Conservation (phyloP, 352 stramenopile species). For the Phytophthora foliorum region DNA sequence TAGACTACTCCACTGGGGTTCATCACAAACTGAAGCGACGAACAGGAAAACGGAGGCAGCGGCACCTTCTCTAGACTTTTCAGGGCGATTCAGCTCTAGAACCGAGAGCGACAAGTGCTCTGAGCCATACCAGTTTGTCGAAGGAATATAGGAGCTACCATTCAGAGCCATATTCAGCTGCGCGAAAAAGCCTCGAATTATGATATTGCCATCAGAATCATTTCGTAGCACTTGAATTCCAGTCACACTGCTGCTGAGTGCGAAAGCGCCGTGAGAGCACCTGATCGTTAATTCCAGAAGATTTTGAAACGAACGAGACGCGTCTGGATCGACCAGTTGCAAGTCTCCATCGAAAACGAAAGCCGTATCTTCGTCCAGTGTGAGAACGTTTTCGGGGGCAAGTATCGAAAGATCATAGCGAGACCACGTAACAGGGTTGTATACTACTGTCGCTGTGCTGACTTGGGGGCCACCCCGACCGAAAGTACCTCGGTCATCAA, state of each 20-base stretch:
- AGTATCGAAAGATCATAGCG: slow-evolving; percentile 35
- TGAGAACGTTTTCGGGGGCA: slow-evolving; percentile 37
- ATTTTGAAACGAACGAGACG: slow-evolving; percentile 23
- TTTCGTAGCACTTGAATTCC: slow-evolving; percentile 48
- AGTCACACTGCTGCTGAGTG: slow-evolving; percentile 13
- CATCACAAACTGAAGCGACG: slow-evolving; percentile 66
- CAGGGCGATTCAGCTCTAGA: slow-evolving; percentile 23
- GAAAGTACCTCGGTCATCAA: slow-evolving; percentile 65
- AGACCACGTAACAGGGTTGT: slow-evolving; percentile 45
- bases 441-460: slow-evolving; percentile 38
- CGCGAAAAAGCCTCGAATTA: slow-evolving; percentile 54
- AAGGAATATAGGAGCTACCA: slow-evolving; percentile 57
- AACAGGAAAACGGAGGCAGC: slow-evolving; percentile 44
- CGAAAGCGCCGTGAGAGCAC: slow-evolving; percentile 39
- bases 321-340: slow-evolving; percentile 44
- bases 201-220: slow-evolving; percentile 24
- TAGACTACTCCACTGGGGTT: slow-evolving; percentile 43
- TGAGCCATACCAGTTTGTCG: slow-evolving; percentile 64
- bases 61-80: slow-evolving; percentile 11
- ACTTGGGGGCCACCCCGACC: slow-evolving; percentile 63
- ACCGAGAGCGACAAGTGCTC: slow-evolving; percentile 55
- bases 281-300: slow-evolving; percentile 48
- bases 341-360: slow-evolving; percentile 43
- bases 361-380: slow-evolving; percentile 50
- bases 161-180: slow-evolving; percentile 69